A percentile compares a stretch with the other conserved stretches of the same genome.
Evolutionary conservation across 139 green algal species (phyloP).

Genomic region (Diplosphaera chodatii): DNA sequence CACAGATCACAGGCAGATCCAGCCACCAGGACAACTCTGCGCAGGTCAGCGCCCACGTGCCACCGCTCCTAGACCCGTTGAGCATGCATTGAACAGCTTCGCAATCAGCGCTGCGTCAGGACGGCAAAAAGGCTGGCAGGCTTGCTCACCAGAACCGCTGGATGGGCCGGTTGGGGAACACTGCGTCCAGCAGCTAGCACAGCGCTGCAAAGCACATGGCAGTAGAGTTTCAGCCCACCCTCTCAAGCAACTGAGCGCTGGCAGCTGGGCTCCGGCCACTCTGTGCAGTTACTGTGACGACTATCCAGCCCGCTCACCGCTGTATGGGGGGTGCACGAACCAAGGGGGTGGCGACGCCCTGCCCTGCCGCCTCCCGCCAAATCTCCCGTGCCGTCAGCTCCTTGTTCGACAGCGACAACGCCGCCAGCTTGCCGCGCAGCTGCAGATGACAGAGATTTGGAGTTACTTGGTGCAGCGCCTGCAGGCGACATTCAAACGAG

Average conservation of each 20-base stretch:
- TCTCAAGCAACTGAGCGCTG: too few relatives aligned
- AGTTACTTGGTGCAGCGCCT: too few relatives aligned
- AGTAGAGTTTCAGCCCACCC: background rate
- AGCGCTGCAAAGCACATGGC: conserved; percentile 22
- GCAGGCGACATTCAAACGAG: too few relatives aligned
- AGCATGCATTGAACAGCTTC: too few relatives aligned
- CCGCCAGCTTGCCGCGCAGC: conserved; percentile 36
- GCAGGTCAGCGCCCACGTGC: too few relatives aligned
- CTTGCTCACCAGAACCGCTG: conserved; percentile 38
- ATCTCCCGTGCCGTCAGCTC: conserved; percentile 71
- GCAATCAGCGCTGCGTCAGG: too few relatives aligned
- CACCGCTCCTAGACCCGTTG: too few relatives aligned
- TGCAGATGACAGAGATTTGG: background rate
- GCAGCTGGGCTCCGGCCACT: too few relatives aligned
- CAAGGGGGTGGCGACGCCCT: conserved; percentile 35
- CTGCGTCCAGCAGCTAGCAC: conserved; percentile 65
- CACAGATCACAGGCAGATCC: too few relatives aligned
- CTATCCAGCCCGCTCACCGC: background rate
- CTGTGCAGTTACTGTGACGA: background rate
- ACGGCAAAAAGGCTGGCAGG: too few relatives aligned
- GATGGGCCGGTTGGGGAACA: conserved; percentile 69
- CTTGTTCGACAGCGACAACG: conserved; percentile 70
- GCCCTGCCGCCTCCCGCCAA: conserved; percentile 18
- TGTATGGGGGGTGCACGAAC: conserved; percentile 1
- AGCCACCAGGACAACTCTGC: too few relatives aligned